Base-by-base conservation (phyloP, 1,284 basidiomycete species). In the Irpex sp. region DNA sequence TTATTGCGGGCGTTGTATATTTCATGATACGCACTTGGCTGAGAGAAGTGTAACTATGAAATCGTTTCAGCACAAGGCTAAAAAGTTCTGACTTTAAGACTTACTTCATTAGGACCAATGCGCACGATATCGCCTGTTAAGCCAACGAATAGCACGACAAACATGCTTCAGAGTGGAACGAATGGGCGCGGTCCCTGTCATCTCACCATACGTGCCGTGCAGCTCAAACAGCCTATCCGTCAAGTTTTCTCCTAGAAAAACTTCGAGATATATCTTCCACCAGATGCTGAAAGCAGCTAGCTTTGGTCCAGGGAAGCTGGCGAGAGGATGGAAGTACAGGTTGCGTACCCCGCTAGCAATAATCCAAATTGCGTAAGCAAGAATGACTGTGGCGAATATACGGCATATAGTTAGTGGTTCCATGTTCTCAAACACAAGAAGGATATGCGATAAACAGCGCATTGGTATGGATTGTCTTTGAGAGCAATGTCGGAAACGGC, bases 311-410 rank as follows among this genome's bases (percentile, higher is more conserved):
- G 63, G 63, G 33, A 54, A 64, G n/a, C 39, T 49, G 26, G 60
- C 46, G 1, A 64, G 49, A 15, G 63, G 63, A 57, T 64, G 63
- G 43, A 61, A 57, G 35, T 61, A 61, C 5, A 46, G 7, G 21
- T 61, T 61, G 43, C 37, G 51, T 6, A 57, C 17, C 17, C 17
- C 51, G 7, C 19, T 46, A 3, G 21, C n/a, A 21, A 56, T 36
- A 13, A 51, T 51, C 17, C 49, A 51, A 9, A 19, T 9, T 0
- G 93, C 86, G 71, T 94, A 92, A 43, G 15, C 11, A 15, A 43
- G 39, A 11, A 43, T 15, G 26, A 26, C 26, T 26, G 26, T 26
- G 26, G 26, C 26, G 26, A 26, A 26, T 26, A 26, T 26, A 26
- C 26, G 26, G 26, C 3, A 26, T 26, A 26, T 26, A 26, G 26